Conservation (phyloP, 176 grass and related monocot genomes). For the Musa acuminata region DNA sequence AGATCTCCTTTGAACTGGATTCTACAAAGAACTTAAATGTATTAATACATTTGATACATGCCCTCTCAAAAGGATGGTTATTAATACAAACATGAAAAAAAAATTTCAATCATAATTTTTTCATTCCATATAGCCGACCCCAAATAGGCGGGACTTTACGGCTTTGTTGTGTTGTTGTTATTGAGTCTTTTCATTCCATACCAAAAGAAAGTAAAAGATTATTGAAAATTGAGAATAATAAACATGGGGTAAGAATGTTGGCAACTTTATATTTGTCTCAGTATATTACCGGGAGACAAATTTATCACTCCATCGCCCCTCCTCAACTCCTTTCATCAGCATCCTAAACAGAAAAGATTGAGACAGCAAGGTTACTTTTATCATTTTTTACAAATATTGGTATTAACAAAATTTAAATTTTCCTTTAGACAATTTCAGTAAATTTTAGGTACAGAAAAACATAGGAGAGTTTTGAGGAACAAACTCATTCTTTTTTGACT, state of each 20-base stretch:
- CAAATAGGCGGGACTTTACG: no score
- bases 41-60: neutral
- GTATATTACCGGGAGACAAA: constrained; percentile 60
- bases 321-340: constrained; percentile 72
- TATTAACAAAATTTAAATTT: neutral
- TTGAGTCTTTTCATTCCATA: neutral
- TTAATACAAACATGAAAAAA: neutral
- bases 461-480: constrained; percentile 37
- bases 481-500: constrained; percentile 84
- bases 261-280: neutral
- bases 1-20: constrained; percentile 75
- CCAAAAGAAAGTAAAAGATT: neutral
- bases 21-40: constrained; percentile 30
- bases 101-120: no score
- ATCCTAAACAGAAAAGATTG: constrained; percentile 47
- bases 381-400: constrained; percentile 13
- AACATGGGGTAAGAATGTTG: neutral
- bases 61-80: neutral
- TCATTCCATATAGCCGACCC: no score
- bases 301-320: constrained; percentile 81
- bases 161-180: no score
- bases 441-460: constrained; percentile 14
- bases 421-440: neutral
- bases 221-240: neutral
- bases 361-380: constrained; percentile 2